phyloP scores from a whole-genome alignment of 345 rosid species.

The Citrus trifoliata region DNA sequence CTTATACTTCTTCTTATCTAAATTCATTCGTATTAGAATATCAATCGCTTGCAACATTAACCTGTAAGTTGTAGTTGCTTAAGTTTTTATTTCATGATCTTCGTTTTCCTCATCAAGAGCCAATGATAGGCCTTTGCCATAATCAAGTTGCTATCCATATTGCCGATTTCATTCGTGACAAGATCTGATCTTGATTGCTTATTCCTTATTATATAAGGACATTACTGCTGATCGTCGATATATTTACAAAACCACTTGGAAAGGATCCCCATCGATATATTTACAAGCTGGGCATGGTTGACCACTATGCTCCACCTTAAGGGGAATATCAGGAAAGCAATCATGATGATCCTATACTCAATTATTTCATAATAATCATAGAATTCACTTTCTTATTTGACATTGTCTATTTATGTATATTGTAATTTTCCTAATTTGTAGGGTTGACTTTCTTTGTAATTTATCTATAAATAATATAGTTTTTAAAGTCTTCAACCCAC shows the following conservation, averaged over 20 bases:
- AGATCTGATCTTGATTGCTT: background rate
- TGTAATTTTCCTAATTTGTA: too few species aligned
- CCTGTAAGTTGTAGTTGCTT: background rate
- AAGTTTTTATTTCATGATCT: background rate
- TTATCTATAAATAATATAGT: too few species aligned
- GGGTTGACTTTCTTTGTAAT: too few species aligned
- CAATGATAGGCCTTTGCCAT: background rate
- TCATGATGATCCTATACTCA: too few species aligned
- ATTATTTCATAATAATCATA: too few species aligned
- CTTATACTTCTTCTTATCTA: too few species aligned
- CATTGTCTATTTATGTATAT: too few species aligned
- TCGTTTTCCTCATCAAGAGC: background rate
- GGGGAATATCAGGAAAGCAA: background rate
- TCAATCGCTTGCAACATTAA: too few species aligned
- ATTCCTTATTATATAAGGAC: too few species aligned
- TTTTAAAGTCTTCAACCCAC: too few species aligned
- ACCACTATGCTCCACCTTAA: background rate
- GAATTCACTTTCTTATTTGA: too few species aligned
- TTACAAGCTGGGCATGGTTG: background rate
- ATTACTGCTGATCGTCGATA: background rate
- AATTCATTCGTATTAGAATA: too few species aligned
- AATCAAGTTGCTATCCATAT: background rate
- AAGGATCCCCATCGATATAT: background rate
- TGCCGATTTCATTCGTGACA: background rate
- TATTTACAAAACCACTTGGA: background rate